A percentile compares a stretch with the other conserved stretches of the same genome.
Evolutionary conservation across 2,329 filamentous ascomycete genomes (phyloP).

Genomic region (Zasmidium citrigriseum): DNA sequence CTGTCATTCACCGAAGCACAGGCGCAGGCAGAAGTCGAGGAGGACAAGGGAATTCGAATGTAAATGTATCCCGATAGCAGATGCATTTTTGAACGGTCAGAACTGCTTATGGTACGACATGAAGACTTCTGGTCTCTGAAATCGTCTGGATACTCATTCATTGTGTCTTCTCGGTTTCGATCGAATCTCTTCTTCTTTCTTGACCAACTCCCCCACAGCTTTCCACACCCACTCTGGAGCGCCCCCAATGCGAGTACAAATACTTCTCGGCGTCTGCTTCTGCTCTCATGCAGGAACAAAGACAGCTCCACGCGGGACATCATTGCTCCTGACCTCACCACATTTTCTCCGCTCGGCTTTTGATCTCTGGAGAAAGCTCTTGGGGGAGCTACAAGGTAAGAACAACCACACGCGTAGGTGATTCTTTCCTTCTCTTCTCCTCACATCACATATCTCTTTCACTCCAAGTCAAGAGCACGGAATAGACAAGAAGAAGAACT

Average conservation of each 20-base stretch:
- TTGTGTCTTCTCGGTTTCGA: too few relatives aligned
- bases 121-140: too few relatives aligned
- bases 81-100: too few relatives aligned
- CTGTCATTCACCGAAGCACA: background rate
- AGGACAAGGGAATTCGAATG: too few relatives aligned
- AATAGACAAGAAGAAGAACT: background rate
- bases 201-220: background rate
- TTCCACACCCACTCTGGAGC: background rate
- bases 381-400: background rate
- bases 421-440: constrained; percentile 10
- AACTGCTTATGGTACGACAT: background rate
- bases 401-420: background rate
- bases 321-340: constrained; percentile 7
- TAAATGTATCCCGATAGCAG: too few relatives aligned
- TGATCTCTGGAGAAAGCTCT: constrained; percentile 12
- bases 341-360: constrained; percentile 19
- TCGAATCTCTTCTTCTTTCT: too few relatives aligned
- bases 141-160: too few relatives aligned
- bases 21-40: background rate
- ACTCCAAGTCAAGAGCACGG: constrained; percentile 10
- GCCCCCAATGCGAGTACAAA: background rate
- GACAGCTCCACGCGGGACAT: constrained; percentile 1
- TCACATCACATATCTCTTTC: background rate
- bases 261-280: background rate
- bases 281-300: background rate